Evolutionary conservation across 2,329 filamentous ascomycete species (phyloP), one percentile per base, ranked within the genome.

Genomic region (Aspergillus nomiae): DNA sequence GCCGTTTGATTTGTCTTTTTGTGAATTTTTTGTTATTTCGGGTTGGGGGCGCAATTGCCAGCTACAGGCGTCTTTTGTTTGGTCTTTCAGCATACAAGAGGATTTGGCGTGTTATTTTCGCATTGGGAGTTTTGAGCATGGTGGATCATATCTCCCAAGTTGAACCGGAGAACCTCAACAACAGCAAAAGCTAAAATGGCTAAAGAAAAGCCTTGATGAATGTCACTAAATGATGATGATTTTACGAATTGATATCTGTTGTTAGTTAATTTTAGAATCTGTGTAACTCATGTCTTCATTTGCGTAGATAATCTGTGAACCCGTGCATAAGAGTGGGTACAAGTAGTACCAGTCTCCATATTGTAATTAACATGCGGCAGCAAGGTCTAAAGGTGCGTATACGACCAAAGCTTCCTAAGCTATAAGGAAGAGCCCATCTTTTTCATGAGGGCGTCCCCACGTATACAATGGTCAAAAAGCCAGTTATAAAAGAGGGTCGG

Each of bases 51-150:
- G 51, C 30, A 36, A 55, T 51, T 51, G 28, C 43, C 21, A 41
- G 60, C 56, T 62, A 12, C 21, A 53, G 24, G 43, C 16, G 45
- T 55, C 45, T 45, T 51, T 51, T 51, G n/a, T 58, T 21, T 61
- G 34, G 30, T 16, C 24, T 55, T 46, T 48, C 32, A 38, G 30
- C 51, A 38, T 55, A 55, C 34, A 38, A 10, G 51, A 38, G 30
- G 51, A 34, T 38, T 55, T 55, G 32, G 32, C 51, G n/a, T 36
- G 21, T 19, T 19, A 53, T 54, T 36, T 54, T 36, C n/a, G 8
- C n/a, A 55, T 36, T 55, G n/a, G 51, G 51, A 19, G 34, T 34
- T 55, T 55, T 38, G 51, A 38, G 36, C 32, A 38, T 36, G 30
- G 32, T 34, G 50, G 50, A 34, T 36, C 11, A 36, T 54, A 26